Conservation (phyloP, 331 rosid genomes). For the Erythrophleum ivorense region DNA sequence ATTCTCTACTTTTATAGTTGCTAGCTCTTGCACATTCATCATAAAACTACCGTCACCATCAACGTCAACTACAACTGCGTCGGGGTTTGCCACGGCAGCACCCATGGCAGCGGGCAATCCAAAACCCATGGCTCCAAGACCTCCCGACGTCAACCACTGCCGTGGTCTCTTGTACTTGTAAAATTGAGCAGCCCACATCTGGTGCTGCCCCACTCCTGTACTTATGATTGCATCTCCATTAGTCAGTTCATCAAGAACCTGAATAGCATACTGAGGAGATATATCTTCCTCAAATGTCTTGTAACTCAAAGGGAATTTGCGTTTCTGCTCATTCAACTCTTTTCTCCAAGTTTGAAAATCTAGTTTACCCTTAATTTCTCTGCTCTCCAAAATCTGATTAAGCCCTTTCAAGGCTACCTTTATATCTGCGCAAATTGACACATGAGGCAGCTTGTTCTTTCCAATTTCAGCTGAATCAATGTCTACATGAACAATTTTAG, state of each 20-base stretch:
- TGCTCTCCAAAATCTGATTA: slow-evolving; percentile 7
- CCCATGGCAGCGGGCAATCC: slow-evolving; percentile 11
- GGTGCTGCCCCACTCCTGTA: slow-evolving; percentile 29
- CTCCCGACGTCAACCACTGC: slow-evolving; percentile 12
- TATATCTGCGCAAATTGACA: not conserved
- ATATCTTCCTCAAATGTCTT: not conserved
- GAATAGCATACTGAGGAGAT: slow-evolving; percentile 9
- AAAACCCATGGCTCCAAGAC: slow-evolving; percentile 18
- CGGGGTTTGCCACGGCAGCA: not conserved
- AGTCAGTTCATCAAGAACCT: slow-evolving; percentile 5
- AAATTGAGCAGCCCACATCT: slow-evolving; percentile 29
- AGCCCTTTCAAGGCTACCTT: not conserved
- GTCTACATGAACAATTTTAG: slow-evolving; percentile 8
- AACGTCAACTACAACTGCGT: not conserved
- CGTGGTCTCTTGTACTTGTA: slow-evolving; percentile 21
- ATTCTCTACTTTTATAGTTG: slow-evolving; percentile 2
- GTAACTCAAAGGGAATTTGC: slow-evolving; percentile 15
- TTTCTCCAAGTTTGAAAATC: not conserved
- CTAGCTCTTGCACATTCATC: slow-evolving; percentile 15
- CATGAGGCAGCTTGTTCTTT: slow-evolving; percentile 15
- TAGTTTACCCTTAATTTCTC: not conserved
- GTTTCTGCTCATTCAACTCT: slow-evolving; percentile 26
- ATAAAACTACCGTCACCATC: slow-evolving; percentile 17
- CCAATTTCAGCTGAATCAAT: slow-evolving; percentile 26
- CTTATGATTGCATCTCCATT: slow-evolving; percentile 10